Evolutionary conservation across 192 early-diverging fungal genomes (phyloP).

Genomic region (Allomyces arbusculus): DNA sequence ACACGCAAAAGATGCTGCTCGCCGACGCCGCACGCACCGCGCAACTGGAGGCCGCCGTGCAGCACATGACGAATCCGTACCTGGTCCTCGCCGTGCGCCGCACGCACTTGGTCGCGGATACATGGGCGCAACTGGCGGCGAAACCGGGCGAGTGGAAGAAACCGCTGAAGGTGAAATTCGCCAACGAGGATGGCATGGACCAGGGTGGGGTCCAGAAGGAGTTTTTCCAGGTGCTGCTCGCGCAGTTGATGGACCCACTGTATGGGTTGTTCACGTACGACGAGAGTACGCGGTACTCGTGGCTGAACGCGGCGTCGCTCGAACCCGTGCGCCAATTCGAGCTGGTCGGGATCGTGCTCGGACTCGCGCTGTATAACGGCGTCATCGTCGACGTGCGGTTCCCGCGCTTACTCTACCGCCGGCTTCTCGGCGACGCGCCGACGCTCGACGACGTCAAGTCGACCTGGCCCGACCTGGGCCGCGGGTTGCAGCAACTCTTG

Average conservation of each 20-base stretch:
- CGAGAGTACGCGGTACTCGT: slow-evolving; percentile 40
- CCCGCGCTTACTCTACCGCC: slow-evolving; percentile 51
- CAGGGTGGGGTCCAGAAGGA: slow-evolving; percentile 95
- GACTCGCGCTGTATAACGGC: slow-evolving; percentile 76
- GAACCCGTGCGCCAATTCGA: slow-evolving; percentile 43
- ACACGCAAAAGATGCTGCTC: slow-evolving; percentile 46
- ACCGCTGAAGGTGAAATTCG: slow-evolving; percentile 66
- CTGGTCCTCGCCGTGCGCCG: slow-evolving; percentile 60
- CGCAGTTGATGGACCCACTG: slow-evolving; percentile 46
- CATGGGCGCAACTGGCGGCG: slow-evolving; percentile 43
- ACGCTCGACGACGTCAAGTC: slow-evolving; percentile 20
- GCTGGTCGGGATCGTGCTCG: slow-evolving; percentile 71
- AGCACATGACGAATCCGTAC: slow-evolving; percentile 44
- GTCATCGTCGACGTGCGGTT: slow-evolving; percentile 54
- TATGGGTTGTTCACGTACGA: slow-evolving; percentile 55
- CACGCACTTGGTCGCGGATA: slow-evolving; percentile 47
- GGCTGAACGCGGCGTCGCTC: slow-evolving; percentile 49
- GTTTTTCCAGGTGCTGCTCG: slow-evolving; percentile 64
- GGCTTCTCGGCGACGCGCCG: slow-evolving; percentile 29
- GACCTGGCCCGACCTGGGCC: slow-evolving; percentile 31
- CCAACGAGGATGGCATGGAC: slow-evolving; percentile 80
- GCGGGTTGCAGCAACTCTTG: slow-evolving; percentile 58
- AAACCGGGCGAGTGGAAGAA: slow-evolving; percentile 50
- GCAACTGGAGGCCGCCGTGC: not conserved
- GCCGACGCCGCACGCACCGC: slow-evolving; percentile 14